Base-by-base conservation (phyloP, 2,329 filamentous ascomycete species). In the Penicillium sp. region DNA sequence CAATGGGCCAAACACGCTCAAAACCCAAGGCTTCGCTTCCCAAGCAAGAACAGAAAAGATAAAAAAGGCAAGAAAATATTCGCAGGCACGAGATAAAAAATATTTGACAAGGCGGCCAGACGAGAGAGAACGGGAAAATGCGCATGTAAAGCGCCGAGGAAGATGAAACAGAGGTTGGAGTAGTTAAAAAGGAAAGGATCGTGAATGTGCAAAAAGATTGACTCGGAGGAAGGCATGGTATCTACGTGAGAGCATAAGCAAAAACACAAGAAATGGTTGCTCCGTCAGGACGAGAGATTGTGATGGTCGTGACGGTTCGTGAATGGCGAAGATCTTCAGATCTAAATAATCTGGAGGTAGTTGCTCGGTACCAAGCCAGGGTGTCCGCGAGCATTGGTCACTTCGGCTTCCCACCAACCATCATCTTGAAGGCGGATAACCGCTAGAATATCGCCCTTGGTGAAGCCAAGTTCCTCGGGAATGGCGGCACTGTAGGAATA, bases 341-440 rank as follows among this genome's bases (percentile, higher is more conserved):
- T 55, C 71, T 67, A 80, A 54, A 82, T 84, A 48, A 78, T 77
- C 70, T 87, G 84, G 49, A 88, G 68, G 64, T 88, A 88, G 69
- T 88, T 88, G 59, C 83, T 86, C 2, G 85, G 85, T 45, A 88
- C 85, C 60, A 88, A 73, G 20, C 85, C 85, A 13, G 80, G 71
- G 49, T 64, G 69, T 32, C 66, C 60, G n/a, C 68, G 70, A 33
- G 75, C 70, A 7, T 78, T 78, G 39, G 92, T 89, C 33, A 97
- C 84, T 72, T 97, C 93, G 10, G 95, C 95, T 76, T 99, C 94
- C 94, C 95, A 99, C 94, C 94, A 99, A 17, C 94, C 94, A 68
- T 99, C 94, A 69, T 99, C 94, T 74, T 99, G 94, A 65, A 96
- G 85, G 54, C 92, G 83, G 40, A 97, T 78, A 12, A 99, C 86